These are phyloP conservation scores for Vitis hybrid DNA, from an alignment of 177 flowering plant species.

Conservation along the genomic window DNA sequence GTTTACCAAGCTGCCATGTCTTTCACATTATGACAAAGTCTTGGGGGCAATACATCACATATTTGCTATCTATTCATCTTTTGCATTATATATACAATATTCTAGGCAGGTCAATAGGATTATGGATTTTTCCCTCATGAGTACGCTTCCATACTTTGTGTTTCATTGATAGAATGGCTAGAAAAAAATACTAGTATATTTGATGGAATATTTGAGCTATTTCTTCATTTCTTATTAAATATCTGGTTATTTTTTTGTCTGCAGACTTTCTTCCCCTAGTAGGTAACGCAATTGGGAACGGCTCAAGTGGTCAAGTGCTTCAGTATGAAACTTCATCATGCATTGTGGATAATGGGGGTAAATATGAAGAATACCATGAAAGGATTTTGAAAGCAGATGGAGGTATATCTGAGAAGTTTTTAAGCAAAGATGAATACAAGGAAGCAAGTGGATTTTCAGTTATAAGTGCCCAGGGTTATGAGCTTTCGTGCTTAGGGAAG, in stretches of 20 bases:
- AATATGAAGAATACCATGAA: slow-evolving; percentile 65
- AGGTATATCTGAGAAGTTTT: slow-evolving; percentile 38
- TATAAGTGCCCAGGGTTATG: slow-evolving; percentile 39
- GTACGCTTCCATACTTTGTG: too few species aligned
- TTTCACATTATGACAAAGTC: background rate
- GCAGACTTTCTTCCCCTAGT: slow-evolving; percentile 55
- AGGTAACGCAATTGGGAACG: slow-evolving; percentile 37
- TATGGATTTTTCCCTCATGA: too few species aligned
- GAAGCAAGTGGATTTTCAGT: slow-evolving; percentile 37
- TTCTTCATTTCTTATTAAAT: too few species aligned
- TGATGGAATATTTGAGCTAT: background rate
- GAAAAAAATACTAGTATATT: background rate
- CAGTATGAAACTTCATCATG: slow-evolving; percentile 80
- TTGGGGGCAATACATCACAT: too few species aligned
- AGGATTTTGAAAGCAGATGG: slow-evolving; percentile 68
- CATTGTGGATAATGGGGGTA: slow-evolving; percentile 50
- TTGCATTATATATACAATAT: too few species aligned
- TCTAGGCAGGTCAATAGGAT: too few species aligned
- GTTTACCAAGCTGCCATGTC: background rate
- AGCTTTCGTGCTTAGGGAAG: slow-evolving; percentile 44
- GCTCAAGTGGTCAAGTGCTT: slow-evolving; percentile 60
- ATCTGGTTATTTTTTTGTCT: background rate
- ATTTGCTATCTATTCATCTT: too few species aligned
- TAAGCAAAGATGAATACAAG: slow-evolving; percentile 36
- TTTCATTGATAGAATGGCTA: too few species aligned